Percentiles rank a stretch among this genome's conserved stretches.
Conservation (phyloP, 169 alveolate genomes). For the Eimeria zaria region DNA sequence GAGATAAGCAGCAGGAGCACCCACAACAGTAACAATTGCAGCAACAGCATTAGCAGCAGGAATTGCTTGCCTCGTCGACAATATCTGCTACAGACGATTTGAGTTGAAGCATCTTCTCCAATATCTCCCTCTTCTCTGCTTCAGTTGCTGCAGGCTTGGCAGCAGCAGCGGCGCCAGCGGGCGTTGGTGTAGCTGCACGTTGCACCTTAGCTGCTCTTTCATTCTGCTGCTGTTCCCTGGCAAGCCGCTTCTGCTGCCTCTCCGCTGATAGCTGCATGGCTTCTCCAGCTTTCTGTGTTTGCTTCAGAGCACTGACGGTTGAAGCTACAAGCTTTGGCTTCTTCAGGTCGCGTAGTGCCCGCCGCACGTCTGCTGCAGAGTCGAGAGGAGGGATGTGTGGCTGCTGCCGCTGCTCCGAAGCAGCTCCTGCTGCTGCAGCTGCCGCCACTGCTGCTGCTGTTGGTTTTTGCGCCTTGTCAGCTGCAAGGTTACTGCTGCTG, state of each 20-base stretch:
- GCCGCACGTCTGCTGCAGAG: constrained; percentile 53
- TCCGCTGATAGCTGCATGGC: not conserved
- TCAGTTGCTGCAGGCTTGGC: constrained; percentile 38
- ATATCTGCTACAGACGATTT: constrained; percentile 52
- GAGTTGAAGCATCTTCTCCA: constrained; percentile 48
- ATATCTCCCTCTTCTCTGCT: constrained; percentile 12
- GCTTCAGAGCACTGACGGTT: constrained; percentile 9
- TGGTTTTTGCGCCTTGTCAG: not conserved
- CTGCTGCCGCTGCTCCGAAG: constrained; percentile 10
- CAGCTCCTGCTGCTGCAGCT: constrained; percentile 23
- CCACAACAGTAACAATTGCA: not conserved
- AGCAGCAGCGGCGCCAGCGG: constrained; percentile 52
- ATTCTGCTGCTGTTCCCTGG: constrained; percentile 27
- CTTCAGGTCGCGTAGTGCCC: not conserved
- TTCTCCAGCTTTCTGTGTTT: constrained; percentile 40
- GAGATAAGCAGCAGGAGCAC: not conserved
- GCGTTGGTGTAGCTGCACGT: constrained; percentile 15
- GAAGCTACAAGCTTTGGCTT: constrained; percentile 31
- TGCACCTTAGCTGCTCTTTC: constrained; percentile 16
- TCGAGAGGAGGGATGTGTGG: constrained; percentile 12
- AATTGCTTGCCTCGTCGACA: constrained; percentile 15
- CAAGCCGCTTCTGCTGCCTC: constrained; percentile 51
- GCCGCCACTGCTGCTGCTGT: not conserved
- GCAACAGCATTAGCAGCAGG: not conserved
- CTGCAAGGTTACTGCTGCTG: not conserved